Evolutionary conservation across 208 protist genomes (phyloP).

Genomic region (Acanthamoeba healyi): DNA sequence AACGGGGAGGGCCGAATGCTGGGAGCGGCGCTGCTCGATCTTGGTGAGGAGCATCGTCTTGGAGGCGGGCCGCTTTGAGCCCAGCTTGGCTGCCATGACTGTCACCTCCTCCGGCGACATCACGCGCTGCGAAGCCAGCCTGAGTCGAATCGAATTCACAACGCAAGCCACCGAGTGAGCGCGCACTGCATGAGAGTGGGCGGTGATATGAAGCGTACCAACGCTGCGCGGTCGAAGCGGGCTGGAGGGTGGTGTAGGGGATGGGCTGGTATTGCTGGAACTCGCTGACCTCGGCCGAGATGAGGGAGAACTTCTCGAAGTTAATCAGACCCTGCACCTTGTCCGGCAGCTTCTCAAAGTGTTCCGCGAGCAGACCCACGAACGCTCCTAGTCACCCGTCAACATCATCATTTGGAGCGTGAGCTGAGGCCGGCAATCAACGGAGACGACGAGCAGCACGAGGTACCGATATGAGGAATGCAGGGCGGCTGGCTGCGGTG

Average conservation of each 20-base stretch:
- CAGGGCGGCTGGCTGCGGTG: conserved; percentile 33
- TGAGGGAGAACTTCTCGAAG: conserved; percentile 56
- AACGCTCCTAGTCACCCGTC: background rate
- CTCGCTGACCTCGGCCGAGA: background rate
- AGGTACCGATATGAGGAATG: conserved; percentile 21
- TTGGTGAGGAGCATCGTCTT: background rate
- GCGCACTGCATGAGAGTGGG: background rate
- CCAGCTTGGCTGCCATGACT: background rate
- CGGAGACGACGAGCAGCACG: background rate
- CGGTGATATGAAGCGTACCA: background rate
- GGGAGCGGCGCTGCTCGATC: conserved; percentile 14
- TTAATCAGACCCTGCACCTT: conserved; percentile 34
- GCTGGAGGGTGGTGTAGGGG: background rate
- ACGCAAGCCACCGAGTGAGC: background rate
- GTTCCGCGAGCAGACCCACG: background rate
- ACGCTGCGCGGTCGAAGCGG: background rate
- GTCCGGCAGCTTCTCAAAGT: background rate
- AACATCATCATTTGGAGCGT: background rate
- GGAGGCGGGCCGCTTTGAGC: background rate
- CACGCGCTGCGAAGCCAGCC: background rate
- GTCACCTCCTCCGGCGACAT: background rate
- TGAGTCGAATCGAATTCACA: too few species aligned
- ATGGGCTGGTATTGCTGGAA: conserved; percentile 17
- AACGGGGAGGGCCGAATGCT: background rate
- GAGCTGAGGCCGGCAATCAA: background rate